Evolutionary conservation across 2,329 filamentous ascomycete species (phyloP).

Genomic region (Fusarium sp.): DNA sequence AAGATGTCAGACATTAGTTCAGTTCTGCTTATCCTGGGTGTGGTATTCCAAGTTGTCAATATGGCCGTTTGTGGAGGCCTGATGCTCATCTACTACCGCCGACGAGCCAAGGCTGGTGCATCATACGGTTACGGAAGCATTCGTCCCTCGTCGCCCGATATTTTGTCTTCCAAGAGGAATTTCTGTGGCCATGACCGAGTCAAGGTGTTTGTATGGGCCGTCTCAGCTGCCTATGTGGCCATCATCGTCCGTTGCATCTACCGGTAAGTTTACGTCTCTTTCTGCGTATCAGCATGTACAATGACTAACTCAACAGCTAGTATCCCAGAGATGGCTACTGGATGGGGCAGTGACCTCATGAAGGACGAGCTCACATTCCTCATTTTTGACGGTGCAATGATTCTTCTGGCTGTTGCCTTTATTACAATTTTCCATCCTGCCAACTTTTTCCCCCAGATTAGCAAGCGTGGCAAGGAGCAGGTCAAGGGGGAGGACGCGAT

Average conservation of each 20-base stretch:
- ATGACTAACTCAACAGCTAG: not conserved
- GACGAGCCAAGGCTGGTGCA: not conserved
- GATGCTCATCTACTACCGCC: not conserved
- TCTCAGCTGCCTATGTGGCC: not conserved
- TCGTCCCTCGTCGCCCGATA: too few relatives aligned
- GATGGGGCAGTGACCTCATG: conserved; percentile 5
- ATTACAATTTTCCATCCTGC: not conserved
- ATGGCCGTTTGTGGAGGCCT: not conserved
- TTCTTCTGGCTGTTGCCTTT: not conserved
- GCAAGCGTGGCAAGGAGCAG: not conserved
- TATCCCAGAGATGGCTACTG: conserved; percentile 2
- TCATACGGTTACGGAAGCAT: not conserved
- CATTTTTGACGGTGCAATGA: not conserved
- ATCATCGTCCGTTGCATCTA: conserved; percentile 11
- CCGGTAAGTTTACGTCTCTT: not conserved
- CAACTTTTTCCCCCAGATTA: not conserved
- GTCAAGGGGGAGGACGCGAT: too few relatives aligned
- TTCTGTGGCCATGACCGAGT: not conserved
- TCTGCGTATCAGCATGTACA: not conserved
- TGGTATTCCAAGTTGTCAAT: not conserved
- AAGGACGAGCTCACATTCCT: not conserved
- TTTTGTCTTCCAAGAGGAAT: not conserved
- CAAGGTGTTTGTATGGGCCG: not conserved
- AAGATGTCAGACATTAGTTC: not conserved
- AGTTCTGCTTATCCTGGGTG: not conserved